phyloP scores from a whole-genome alignment of 495 filamentous ascomycete genomes.

The Annulohypoxylon moriforme region DNA sequence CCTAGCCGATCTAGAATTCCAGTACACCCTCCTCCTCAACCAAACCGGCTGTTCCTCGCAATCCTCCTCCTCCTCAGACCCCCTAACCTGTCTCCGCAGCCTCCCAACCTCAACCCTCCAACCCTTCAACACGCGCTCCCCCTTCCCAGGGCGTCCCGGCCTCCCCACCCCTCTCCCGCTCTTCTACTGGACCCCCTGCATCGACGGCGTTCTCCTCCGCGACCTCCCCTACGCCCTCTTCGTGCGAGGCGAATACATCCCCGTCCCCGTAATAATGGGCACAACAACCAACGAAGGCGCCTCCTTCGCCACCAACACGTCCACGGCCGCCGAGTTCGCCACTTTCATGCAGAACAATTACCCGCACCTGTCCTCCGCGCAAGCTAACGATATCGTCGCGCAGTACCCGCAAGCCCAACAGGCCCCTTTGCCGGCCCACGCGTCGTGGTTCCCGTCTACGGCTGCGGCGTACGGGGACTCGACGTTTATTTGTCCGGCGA shows the following conservation, averaged over 20 bases:
- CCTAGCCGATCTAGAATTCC: slow-evolving; percentile 57
- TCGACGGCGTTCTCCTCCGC: slow-evolving; percentile 69
- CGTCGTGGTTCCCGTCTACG: slow-evolving; percentile 55
- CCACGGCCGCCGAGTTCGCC: slow-evolving; percentile 56
- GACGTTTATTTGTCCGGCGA: slow-evolving; percentile 71
- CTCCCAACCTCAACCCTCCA: slow-evolving; percentile 62
- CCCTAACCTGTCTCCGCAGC: slow-evolving; percentile 63
- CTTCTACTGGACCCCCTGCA: slow-evolving; percentile 68
- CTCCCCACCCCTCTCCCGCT: slow-evolving; percentile 57
- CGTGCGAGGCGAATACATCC: slow-evolving; percentile 42
- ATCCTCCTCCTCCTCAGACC: not conserved
- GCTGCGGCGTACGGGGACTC: slow-evolving; percentile 69
- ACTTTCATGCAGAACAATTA: slow-evolving; percentile 62
- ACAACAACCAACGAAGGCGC: slow-evolving; percentile 66
- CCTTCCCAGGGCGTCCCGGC: slow-evolving; percentile 57
- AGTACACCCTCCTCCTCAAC: slow-evolving; percentile 50
- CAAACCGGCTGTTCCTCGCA: slow-evolving; percentile 47
- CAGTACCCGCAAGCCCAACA: slow-evolving; percentile 37
- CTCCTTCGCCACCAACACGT: slow-evolving; percentile 61
- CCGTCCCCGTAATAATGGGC: slow-evolving; percentile 52
- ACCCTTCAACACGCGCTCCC: slow-evolving; percentile 59
- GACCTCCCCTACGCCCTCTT: slow-evolving; percentile 51
- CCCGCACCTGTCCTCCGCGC: slow-evolving; percentile 57
- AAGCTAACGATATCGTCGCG: slow-evolving; percentile 56
- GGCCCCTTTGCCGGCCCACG: slow-evolving; percentile 44